These are phyloP conservation scores for Penicillium vulpinum DNA, from an alignment of 2,329 filamentous ascomycete species.

Conservation along the genomic window DNA sequence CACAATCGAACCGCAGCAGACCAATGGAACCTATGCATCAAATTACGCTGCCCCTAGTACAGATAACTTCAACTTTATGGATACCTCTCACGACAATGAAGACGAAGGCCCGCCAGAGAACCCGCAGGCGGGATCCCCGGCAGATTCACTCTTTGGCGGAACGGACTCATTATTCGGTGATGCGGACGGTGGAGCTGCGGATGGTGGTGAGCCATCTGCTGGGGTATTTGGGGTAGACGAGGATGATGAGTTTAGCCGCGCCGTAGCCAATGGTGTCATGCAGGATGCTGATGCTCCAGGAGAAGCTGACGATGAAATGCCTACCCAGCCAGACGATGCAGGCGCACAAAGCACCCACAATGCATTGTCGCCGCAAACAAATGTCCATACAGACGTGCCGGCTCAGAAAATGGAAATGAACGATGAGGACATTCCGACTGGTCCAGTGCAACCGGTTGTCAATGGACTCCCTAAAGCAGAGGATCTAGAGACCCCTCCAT, in stretches of 20 bases:
- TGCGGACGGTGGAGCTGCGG: slow-evolving; percentile 57
- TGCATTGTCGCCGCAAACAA: not conserved
- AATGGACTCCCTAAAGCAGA: slow-evolving; percentile 49
- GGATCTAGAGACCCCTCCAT: slow-evolving; percentile 35
- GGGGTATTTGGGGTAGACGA: slow-evolving; percentile 75
- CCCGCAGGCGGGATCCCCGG: slow-evolving; percentile 64
- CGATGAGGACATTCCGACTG: slow-evolving; percentile 24
- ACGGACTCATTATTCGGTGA: slow-evolving; percentile 91
- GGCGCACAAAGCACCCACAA: slow-evolving; percentile 1
- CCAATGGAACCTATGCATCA: slow-evolving; percentile 71
- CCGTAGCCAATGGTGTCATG: slow-evolving; percentile 64
- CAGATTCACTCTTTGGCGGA: slow-evolving; percentile 80
- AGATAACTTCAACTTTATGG: slow-evolving; percentile 54
- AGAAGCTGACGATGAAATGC: slow-evolving; percentile 30
- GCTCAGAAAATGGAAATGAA: slow-evolving; percentile 20
- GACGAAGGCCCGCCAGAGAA: slow-evolving; percentile 49
- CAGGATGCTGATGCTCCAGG: slow-evolving; percentile 49
- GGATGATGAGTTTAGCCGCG: slow-evolving; percentile 76
- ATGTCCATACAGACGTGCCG: slow-evolving; percentile 4
- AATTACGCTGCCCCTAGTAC: slow-evolving; percentile 66
- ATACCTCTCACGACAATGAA: slow-evolving; percentile 39
- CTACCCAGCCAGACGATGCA: slow-evolving; percentile 10
- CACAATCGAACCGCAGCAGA: slow-evolving; percentile 52
- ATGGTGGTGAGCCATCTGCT: slow-evolving; percentile 51
- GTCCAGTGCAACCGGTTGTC: slow-evolving; percentile 29